These are phyloP conservation scores for Pleomassaria siparia DNA, from an alignment of 2,329 filamentous ascomycete species.

Conservation along the genomic window DNA sequence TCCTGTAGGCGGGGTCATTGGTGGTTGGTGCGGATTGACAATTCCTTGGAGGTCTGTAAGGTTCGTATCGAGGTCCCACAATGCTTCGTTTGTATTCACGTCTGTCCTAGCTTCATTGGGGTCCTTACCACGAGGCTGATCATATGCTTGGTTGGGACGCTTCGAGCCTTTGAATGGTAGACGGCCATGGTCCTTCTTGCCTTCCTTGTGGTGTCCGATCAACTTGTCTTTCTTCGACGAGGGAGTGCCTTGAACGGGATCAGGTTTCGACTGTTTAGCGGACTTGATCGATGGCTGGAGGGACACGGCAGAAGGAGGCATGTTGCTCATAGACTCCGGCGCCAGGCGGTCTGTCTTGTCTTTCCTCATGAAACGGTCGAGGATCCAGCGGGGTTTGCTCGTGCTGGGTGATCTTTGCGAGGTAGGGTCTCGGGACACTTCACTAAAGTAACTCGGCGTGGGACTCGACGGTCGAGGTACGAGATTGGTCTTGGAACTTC, in stretches of 20 bases:
- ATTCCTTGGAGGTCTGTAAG: constrained; percentile 91
- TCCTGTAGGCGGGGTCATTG: constrained; percentile 66
- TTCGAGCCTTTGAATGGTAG: constrained; percentile 52
- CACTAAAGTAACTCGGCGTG: constrained; percentile 72
- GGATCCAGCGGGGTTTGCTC: constrained; percentile 52
- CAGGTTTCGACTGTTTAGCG: constrained; percentile 27
- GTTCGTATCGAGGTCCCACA: constrained; percentile 84
- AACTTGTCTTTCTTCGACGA: constrained; percentile 23
- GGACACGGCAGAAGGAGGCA: constrained; percentile 45
- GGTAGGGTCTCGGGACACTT: constrained; percentile 50
- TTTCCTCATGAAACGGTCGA: constrained; percentile 56
- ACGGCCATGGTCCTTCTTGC: constrained; percentile 44
- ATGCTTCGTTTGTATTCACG: constrained; percentile 55
- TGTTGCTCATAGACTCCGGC: constrained; percentile 42
- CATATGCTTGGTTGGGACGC: constrained; percentile 15
- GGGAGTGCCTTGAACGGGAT: constrained; percentile 29
- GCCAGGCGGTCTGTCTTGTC: constrained; percentile 47
- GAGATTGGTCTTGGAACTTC: constrained; percentile 51
- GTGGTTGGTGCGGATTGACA: constrained; percentile 63
- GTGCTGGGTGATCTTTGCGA: constrained; percentile 61
- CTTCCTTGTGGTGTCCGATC: constrained; percentile 20
- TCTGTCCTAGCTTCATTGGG: constrained; percentile 45
- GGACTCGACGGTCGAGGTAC: constrained; percentile 74
- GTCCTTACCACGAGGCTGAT: constrained; percentile 45
- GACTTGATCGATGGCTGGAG: constrained; percentile 40